Base-by-base conservation (phyloP, 1,284 basidiomycete species). In the Malassezia sp. region DNA sequence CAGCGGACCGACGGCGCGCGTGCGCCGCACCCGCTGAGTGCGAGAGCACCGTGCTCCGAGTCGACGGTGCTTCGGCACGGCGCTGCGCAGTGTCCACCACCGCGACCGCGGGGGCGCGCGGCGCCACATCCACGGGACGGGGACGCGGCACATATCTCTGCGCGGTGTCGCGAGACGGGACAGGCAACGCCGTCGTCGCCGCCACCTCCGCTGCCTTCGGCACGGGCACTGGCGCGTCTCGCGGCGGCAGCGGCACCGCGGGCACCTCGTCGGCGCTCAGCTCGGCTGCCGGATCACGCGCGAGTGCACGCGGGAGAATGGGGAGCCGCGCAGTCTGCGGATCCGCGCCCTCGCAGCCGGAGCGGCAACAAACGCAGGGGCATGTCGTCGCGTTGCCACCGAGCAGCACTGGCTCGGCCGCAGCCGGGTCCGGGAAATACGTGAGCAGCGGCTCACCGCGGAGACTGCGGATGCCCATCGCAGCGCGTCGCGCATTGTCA, bases 341-440 rank as follows among this genome's bases (percentile, higher is more conserved):
- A 24, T 50, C 43, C 2, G 48, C 48, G 17, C 48, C 48, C 9
- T 14, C 9, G 26, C 48, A 50, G 12, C 42, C 36, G 21, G 33
- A 37, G 20, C 48, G 42, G 37, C 48, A 50, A 21, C 48, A 50
- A 6, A 50, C 48, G 18, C 48, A 50, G 9, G 48, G 48, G 24
- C 48, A 50, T 5, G 48, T 44, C 2, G 48, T 45, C 20, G 24
- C 23, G 1, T 9, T 12, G 28, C 42, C 42, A 8, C 31, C 26
- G 15, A 50, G 38, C 11, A 18, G 7, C 22, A 24, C 30, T 20
- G 38, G 31, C 23, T 39, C 38, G 11, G 48, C 48, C 20, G 29
- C 31, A 5, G 20, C 24, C 6, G 48, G 48, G 2, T 15, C 17
- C 9, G 48, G 48, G 22, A 50, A 50, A 38, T 50, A 45, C 18